Conservation (phyloP, 345 rosid genomes). For the Acer yangbiense region DNA sequence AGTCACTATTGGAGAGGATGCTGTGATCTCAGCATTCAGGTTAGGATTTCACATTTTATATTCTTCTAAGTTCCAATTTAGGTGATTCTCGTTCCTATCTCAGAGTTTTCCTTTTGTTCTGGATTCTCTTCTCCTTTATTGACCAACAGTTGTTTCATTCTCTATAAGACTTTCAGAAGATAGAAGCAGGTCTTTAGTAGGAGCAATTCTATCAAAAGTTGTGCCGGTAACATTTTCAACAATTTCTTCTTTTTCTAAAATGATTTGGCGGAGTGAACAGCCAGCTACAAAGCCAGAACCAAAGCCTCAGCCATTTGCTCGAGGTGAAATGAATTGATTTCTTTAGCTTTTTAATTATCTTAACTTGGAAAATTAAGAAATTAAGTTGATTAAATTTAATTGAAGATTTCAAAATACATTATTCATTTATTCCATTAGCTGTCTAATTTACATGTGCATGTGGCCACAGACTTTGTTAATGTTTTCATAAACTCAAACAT, state of each 20-base stretch:
- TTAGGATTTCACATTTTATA: conserved; percentile 25
- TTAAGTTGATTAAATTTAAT: not conserved
- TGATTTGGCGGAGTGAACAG: conserved; percentile 85
- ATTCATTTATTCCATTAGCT: not conserved
- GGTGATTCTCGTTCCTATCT: not conserved
- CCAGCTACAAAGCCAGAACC: conserved; percentile 58
- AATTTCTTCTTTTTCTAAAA: conserved; percentile 84
- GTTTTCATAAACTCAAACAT: not conserved
- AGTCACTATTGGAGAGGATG: conserved; percentile 88
- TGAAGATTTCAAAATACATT: not conserved
- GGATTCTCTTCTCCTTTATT: conserved; percentile 9
- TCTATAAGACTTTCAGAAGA: conserved; percentile 88
- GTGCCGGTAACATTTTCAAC: conserved; percentile 93
- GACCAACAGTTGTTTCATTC: conserved; percentile 14
- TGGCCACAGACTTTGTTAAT: not conserved
- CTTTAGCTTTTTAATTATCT: not conserved
- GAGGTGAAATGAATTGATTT: conserved; percentile 49
- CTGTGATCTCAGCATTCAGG: conserved; percentile 98
- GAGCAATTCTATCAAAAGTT: conserved; percentile 90
- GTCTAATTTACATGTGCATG: not conserved
- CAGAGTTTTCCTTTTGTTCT: not conserved
- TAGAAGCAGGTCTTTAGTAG: conserved; percentile 79
- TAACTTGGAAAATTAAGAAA: not conserved
- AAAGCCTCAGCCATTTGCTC: conserved; percentile 83
- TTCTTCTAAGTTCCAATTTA: not conserved